Evolutionary conservation across 2,329 filamentous ascomycete genomes (phyloP).

Genomic region (Scedosporium apiospermum): DNA sequence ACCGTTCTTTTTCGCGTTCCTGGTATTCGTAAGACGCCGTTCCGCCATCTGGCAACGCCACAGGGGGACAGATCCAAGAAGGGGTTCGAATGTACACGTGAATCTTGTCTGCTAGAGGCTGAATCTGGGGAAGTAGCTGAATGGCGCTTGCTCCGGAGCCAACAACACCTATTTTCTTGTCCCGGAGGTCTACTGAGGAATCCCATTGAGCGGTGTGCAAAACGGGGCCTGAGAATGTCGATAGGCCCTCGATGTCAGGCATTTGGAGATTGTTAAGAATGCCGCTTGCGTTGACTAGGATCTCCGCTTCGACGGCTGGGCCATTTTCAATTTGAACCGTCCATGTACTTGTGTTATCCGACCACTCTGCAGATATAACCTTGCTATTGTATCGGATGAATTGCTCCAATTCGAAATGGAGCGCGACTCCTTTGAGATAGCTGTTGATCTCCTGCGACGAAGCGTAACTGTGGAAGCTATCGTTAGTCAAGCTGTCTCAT

Average conservation of each 20-base stretch:
- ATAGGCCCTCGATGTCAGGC: neutral
- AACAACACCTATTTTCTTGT: slow-evolving; percentile 20
- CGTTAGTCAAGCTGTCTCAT: neutral
- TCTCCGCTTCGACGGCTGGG: neutral
- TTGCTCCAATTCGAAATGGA: slow-evolving; percentile 22
- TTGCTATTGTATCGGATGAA: slow-evolving; percentile 16
- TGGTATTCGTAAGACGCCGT: neutral
- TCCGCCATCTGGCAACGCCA: neutral
- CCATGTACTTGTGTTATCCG: slow-evolving; percentile 25
- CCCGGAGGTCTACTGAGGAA: slow-evolving; percentile 29
- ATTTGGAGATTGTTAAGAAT: neutral
- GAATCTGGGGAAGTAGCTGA: neutral
- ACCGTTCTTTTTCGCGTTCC: neutral
- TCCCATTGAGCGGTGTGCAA: slow-evolving; percentile 45
- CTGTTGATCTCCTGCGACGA: slow-evolving; percentile 25
- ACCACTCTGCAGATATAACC: slow-evolving; percentile 20
- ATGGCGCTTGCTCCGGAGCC: neutral
- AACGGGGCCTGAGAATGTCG: neutral
- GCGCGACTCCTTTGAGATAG: slow-evolving; percentile 29
- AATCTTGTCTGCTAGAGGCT: neutral
- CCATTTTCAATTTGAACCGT: slow-evolving; percentile 14
- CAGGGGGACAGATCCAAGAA: neutral
- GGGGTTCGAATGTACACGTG: neutral
- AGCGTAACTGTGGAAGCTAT: slow-evolving; percentile 18
- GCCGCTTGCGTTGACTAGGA: neutral